These are phyloP conservation scores for Globisporangium okanoganense DNA, from an alignment of 352 stramenopile genomes.

Conservation along the genomic window DNA sequence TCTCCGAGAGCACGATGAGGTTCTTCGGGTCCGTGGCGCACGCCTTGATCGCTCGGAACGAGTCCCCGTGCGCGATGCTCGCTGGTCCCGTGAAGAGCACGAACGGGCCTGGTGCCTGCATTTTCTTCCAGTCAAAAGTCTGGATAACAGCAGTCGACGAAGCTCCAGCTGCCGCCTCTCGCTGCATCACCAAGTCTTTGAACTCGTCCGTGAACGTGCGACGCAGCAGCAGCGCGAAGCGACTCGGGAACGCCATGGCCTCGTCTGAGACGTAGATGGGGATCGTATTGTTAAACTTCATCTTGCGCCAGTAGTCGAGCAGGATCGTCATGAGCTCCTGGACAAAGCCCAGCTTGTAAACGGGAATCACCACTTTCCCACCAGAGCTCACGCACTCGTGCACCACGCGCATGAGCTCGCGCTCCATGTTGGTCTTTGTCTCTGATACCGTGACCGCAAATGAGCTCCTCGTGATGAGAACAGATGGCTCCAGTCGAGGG, in stretches of 20 bases:
- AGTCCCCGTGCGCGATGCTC: conserved; percentile 72
- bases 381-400: conserved; percentile 67
- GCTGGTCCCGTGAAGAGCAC: conserved; percentile 78
- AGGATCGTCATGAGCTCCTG: conserved; percentile 76
- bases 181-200: conserved; percentile 26
- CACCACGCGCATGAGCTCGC: conserved; percentile 75
- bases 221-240: conserved; percentile 54
- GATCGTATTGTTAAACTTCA: conserved; percentile 25
- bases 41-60: conserved; percentile 55
- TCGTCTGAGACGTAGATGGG: conserved; percentile 73
- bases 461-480: conserved; percentile 60
- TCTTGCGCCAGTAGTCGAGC: conserved; percentile 66
- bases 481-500: conserved; percentile 52
- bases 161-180: conserved; percentile 15
- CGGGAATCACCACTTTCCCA: conserved; percentile 83
- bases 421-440: conserved; percentile 75
- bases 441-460: conserved; percentile 85
- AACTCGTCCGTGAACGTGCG: conserved; percentile 57
- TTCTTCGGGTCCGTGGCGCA: conserved; percentile 72
- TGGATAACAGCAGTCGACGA: conserved; percentile 17
- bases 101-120: conserved; percentile 65
- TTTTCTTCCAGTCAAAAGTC: conserved; percentile 65
- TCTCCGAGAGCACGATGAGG: conserved; percentile 80
- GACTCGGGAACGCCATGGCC: conserved; percentile 51
- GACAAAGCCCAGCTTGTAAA: conserved; percentile 76